Percentiles rank a stretch among this genome's conserved stretches.
These are phyloP conservation scores for Wakefieldia striispora DNA, from an alignment of 768 basidiomycete species.

Conservation along the genomic window DNA sequence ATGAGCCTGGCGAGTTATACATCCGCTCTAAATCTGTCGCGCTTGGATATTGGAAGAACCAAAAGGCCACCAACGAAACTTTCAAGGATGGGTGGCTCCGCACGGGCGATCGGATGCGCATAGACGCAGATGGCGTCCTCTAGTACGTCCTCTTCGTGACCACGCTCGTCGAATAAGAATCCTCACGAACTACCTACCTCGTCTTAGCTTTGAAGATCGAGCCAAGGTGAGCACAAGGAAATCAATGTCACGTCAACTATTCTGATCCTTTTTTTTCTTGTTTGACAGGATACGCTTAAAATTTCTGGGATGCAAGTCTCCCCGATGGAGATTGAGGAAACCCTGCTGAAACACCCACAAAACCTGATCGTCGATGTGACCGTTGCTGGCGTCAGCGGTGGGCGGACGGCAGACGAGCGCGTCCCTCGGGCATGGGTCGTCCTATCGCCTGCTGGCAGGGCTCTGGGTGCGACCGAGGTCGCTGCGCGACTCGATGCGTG, in stretches of 20 bases:
- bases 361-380: slow-evolving; percentile 60
- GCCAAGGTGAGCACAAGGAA: slow-evolving; percentile 58
- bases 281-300: slow-evolving; percentile 72
- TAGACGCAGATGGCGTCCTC: slow-evolving; percentile 59
- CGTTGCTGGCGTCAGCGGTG: slow-evolving; percentile 74
- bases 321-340: slow-evolving; percentile 73
- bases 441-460: slow-evolving; percentile 53
- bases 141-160: slow-evolving; percentile 44
- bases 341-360: slow-evolving; percentile 60
- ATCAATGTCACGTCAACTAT: neutral
- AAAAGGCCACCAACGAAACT: slow-evolving; percentile 60
- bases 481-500: slow-evolving; percentile 54
- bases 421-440: slow-evolving; percentile 80
- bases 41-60: slow-evolving; percentile 72
- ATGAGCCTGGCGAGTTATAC: slow-evolving; percentile 68
- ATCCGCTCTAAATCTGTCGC: slow-evolving; percentile 54
- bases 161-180: neutral
- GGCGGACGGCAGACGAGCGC: slow-evolving; percentile 68
- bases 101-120: slow-evolving; percentile 70
- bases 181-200: no score
- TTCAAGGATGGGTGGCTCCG: slow-evolving; percentile 73
- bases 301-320: slow-evolving; percentile 80
- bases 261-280: no score
- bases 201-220: slow-evolving; percentile 65
- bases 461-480: slow-evolving; percentile 40